A percentile compares a stretch with the other conserved stretches of the same genome.
phyloP scores from a whole-genome alignment of 768 basidiomycete genomes.

The Trichaptum fuscoviolaceum region DNA sequence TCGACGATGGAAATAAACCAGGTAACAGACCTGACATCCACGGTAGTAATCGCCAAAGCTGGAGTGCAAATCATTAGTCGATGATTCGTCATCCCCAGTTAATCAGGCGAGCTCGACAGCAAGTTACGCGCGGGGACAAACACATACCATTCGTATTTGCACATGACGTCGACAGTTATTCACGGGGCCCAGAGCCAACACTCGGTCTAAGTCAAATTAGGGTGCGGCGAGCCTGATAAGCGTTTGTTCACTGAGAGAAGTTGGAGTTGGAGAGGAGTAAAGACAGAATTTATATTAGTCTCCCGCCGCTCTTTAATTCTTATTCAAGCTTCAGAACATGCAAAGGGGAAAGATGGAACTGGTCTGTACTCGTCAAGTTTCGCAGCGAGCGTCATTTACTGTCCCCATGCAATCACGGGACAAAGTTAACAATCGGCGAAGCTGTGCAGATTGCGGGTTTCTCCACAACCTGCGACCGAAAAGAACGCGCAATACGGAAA shows the following conservation, averaged over 20 bases:
- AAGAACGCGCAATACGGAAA: neutral
- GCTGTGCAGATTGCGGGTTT: neutral
- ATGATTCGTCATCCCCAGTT: neutral
- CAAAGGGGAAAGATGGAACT: neutral
- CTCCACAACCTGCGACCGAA: neutral
- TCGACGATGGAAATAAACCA: neutral
- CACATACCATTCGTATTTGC: conserved; percentile 51
- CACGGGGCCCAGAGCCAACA: neutral
- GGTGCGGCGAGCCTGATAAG: neutral
- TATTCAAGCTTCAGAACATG: neutral
- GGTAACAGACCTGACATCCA: conserved; percentile 33
- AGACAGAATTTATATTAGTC: neutral
- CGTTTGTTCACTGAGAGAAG: neutral
- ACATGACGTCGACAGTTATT: conserved; percentile 34
- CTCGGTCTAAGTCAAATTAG: neutral
- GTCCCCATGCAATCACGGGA: neutral
- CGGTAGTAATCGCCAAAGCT: conserved; percentile 39
- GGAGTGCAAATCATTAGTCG: conserved; percentile 4
- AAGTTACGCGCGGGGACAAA: conserved; percentile 8
- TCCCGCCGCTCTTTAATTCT: neutral
- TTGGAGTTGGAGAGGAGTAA: neutral
- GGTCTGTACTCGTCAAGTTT: neutral
- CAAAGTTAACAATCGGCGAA: neutral
- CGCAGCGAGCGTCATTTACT: neutral
- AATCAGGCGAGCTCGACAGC: neutral